Base-by-base conservation (phyloP, 1,284 basidiomycete genomes). In the Trichosporon sp. region DNA sequence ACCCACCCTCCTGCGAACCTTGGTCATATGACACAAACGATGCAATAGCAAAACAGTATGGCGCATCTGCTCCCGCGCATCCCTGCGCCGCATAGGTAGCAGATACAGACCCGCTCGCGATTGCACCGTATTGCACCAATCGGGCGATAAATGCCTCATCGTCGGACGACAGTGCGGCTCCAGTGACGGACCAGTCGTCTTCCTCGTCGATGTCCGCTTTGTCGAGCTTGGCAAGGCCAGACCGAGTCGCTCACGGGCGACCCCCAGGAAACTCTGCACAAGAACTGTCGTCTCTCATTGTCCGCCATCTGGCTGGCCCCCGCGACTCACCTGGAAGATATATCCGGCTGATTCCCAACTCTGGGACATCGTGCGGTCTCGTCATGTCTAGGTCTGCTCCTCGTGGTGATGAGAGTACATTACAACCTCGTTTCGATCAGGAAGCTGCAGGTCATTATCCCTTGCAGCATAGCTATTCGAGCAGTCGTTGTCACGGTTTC, bases 21-120 rank as follows among this genome's bases (percentile, higher is more conserved):
- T 35, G 59, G 59, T 63, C 59, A 63, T 32, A 63, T 63, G 59
- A 63, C 59, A 37, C 32, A 16, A 11, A 63, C 59, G 59, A 63
- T 63, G 59, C 59, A 35, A 63, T 35, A 8, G 59, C 31, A 35
- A 37, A 16, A 16, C 31, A 63, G 31, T 1, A 63, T 35, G 59
- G 59, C 59, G 59, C 59, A 63, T 63, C 59, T 63, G 59, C 32
- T 35, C 32, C 59, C 59, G 59, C 31, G 59, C 59, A 35, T 14
- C 56, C 56, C 56, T 61, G 56, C 31, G 56, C 51, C 21, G 51
- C 51, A 26, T 19, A 54, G 10, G 6, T 8, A 7, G 21, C 51
- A 54, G 19, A 21, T 26, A 10, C 51, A 54, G 19, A 10, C 51
- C 5, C 51, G 51, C 19, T 26, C 4, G 51, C 51, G 51, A 54